Evolutionary conservation across 495 filamentous ascomycete genomes (phyloP).

Genomic region (Thermothielavioides terrestris): DNA sequence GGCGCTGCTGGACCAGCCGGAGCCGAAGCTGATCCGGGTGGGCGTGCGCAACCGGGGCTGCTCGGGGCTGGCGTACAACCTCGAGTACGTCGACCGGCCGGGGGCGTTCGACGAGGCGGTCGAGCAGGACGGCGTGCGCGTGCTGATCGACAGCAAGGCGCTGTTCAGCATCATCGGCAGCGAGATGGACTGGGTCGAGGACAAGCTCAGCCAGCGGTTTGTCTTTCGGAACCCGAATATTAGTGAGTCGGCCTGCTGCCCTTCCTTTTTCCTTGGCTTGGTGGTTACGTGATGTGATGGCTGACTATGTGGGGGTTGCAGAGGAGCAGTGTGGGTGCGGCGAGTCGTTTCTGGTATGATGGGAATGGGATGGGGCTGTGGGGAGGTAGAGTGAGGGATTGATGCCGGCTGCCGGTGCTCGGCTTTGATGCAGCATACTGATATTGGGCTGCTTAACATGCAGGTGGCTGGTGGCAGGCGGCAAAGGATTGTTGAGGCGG

Average conservation of each 20-base stretch:
- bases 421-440: no score
- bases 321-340: constrained; percentile 97
- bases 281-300: constrained; percentile 27
- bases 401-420: background rate
- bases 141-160: constrained; percentile 93
- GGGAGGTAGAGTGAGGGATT: background rate
- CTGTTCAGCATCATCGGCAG: constrained; percentile 96
- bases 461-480: no score
- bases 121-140: constrained; percentile 92
- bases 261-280: background rate
- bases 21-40: constrained; percentile 85
- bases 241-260: constrained; percentile 56
- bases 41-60: constrained; percentile 95
- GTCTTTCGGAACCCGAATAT: constrained; percentile 97
- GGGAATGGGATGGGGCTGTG: background rate
- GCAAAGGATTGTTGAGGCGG: background rate
- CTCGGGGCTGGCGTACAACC: constrained; percentile 87
- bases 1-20: constrained; percentile 65
- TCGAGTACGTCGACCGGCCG: constrained; percentile 90
- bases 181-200: constrained; percentile 99
- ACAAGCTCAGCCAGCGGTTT: constrained; percentile 81
- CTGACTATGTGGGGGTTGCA: no score
- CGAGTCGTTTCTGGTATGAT: constrained; percentile 86
- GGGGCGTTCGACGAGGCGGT: constrained; percentile 84
- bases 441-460: no score